A percentile compares a stretch with the other conserved stretches of the same genome.
These are phyloP conservation scores for Syzygium syzygioides DNA, from an alignment of 441 rosid genomes.

Conservation along the genomic window DNA sequence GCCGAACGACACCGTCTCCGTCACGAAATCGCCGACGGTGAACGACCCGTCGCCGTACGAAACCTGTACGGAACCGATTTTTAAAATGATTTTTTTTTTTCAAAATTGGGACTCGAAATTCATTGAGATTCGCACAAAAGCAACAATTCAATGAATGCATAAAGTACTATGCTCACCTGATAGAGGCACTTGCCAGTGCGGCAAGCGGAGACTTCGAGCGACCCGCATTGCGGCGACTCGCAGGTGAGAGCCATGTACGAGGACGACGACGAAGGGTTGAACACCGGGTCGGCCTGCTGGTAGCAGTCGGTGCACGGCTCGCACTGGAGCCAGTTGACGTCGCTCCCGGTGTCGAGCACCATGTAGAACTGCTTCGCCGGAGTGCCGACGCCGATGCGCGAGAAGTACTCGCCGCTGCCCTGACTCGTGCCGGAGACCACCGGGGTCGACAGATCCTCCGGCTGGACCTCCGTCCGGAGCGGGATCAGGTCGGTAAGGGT, in stretches of 20 bases:
- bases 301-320: constrained; percentile 46
- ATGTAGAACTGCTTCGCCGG: constrained; percentile 47
- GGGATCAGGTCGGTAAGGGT: constrained; percentile 46
- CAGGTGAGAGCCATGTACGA: constrained; percentile 39
- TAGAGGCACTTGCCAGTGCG: constrained; percentile 31
- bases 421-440: constrained; percentile 43
- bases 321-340: constrained; percentile 59
- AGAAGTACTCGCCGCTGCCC: constrained; percentile 73
- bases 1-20: constrained; percentile 57
- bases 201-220: constrained; percentile 33
- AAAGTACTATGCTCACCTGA: constrained; percentile 19
- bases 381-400: constrained; percentile 45
- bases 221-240: constrained; percentile 29
- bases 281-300: constrained; percentile 58
- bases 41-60: constrained; percentile 60
- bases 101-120: background rate
- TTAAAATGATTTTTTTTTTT: background rate
- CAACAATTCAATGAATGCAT: background rate
- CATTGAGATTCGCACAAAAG: background rate
- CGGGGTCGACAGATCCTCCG: constrained; percentile 53
- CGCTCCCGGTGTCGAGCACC: constrained; percentile 70
- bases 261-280: constrained; percentile 38
- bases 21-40: constrained; percentile 46
- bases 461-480: constrained; percentile 22
- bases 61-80: background rate